Evolutionary conservation across 2,329 filamentous ascomycete genomes (phyloP), one percentile per base, ranked within the genome.

Genomic region (Westerdykella ornata): DNA sequence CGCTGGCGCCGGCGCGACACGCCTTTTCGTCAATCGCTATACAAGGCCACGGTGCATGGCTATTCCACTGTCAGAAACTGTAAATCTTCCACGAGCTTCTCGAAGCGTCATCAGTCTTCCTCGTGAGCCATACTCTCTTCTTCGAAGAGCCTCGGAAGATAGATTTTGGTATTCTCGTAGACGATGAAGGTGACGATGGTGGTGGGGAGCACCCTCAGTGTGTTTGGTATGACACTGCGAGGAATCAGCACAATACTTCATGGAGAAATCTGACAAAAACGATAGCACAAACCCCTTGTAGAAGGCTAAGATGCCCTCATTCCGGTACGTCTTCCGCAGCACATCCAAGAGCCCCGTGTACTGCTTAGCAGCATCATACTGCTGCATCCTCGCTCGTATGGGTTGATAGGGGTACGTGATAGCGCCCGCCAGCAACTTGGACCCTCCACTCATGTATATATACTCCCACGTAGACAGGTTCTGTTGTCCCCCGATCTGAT

Each of bases 141-240:
- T 12, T 53, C 42, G 31, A 65, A 68, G 20, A 70, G 51, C 35
- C 62, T 60, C 4, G 72, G 71, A 28, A 94, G 63, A 61, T 86
- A 82, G 51, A 77, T 80, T 68, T 84, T 88, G 45, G 84, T 82
- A 66, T 97, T 97, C 72, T 98, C 92, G 68, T 97, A 97, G 17
- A 97, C 89, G 55, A 98, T 68, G 62, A 98, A 97, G 1, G 90
- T 97, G 40, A 96, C 87, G 78, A 92, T 94, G 3, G 92, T 97
- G 22, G 88, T 89, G 3, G 92, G 92, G 65, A 98, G 73, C 19
- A 97, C 92, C 46, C 92, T 78, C 39, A 95, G 72, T n/a, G 95
- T 76, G 51, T 90, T 94, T 1, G 90, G 89, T 31, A 87, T 80
- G 43, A 97, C 71, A 1, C 67, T 70, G 39, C 9, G 13, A 11